Evolutionary conservation across 164 flowering plant genomes (phyloP).

Genomic region (Tetrastigma voinierianum): DNA sequence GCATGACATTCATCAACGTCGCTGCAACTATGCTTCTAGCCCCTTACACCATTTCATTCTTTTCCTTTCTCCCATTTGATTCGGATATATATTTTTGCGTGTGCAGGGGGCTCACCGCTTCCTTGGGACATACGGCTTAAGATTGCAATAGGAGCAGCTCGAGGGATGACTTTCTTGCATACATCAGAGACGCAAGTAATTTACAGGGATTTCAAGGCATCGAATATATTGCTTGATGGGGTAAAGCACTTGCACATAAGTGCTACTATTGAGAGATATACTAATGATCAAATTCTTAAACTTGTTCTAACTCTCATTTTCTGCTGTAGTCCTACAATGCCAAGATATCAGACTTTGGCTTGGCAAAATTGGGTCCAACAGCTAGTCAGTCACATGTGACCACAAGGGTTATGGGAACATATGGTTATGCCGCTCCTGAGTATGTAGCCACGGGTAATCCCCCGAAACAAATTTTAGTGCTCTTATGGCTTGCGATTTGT

Average conservation of each 20-base stretch:
- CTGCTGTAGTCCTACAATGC: conserved; percentile 62
- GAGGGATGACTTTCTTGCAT: conserved; percentile 80
- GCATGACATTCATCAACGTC: neutral
- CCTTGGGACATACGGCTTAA: conserved; percentile 72
- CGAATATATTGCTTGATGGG: conserved; percentile 84
- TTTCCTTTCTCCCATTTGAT: neutral
- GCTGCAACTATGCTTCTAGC: neutral
- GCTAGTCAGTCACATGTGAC: conserved; percentile 79
- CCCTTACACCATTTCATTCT: neutral
- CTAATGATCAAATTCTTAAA: neutral
- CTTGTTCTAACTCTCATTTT: neutral
- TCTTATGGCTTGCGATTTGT: neutral
- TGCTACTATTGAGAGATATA: neutral
- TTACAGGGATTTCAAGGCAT: conserved; percentile 88
- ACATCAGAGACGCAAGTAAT: conserved; percentile 73
- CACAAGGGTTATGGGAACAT: conserved; percentile 84
- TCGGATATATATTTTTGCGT: conserved; percentile 5
- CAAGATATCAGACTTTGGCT: conserved; percentile 86
- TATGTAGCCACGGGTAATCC: conserved; percentile 82
- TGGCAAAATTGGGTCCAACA: conserved; percentile 80
- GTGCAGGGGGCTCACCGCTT: conserved; percentile 70
- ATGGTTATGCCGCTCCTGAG: conserved; percentile 95
- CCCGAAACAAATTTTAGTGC: neutral
- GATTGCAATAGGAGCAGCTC: conserved; percentile 77
- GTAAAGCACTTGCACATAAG: conserved; percentile 29